Evolutionary conservation across 2,329 filamentous ascomycete genomes (phyloP), one percentile per base, ranked within the genome.

Genomic region (Penicillium digitatum): DNA sequence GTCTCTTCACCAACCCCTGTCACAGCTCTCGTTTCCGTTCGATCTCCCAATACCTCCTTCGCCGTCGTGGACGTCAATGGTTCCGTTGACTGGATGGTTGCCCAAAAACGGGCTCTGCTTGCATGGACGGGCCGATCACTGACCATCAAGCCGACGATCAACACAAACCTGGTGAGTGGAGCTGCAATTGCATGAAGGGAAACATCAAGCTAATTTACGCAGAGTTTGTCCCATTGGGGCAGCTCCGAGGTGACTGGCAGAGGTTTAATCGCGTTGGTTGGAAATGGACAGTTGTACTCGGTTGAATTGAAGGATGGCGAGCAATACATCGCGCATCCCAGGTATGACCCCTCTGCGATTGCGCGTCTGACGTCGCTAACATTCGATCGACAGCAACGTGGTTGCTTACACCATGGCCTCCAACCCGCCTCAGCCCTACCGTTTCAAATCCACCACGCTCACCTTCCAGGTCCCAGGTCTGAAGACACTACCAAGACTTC

Each of bases 81-180:
- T 55, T 90, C 91, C 5, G 87, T 91, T 55, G 94, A 99, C 76
- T 99, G 94, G 93, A 89, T 96, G 79, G 79, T 99, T 9, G 83
- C 90, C 7, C 92, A 97, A 71, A 83, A 90, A 59, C 87, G 89
- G 62, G 91, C 91, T 1, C 80, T 99, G 50, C 80, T 97, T n/a
- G 94, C 94, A 52, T 99, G 94, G 94, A 96, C 93, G 0, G 94
- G 94, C 27, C 89, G 95, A 71, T 91, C 90, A 0, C 79, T 99
- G 52, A 79, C 81, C 16, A 81, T 94, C 42, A 86, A 85, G 34
- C 90, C 92, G 3, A 87, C 85, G 44, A 79, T 95, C 61, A 92
- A 91, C 65, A 82, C 81, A 40, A 82, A 82, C 60, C 81, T 96
- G 69, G 86, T 83, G 67, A 55, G 75, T 69, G 26, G 18, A 31